Percentiles rank a stretch among this genome's conserved stretches.
phyloP scores from a whole-genome alignment of 1,139 yeast genomes.

The Kodamaea plutei region DNA sequence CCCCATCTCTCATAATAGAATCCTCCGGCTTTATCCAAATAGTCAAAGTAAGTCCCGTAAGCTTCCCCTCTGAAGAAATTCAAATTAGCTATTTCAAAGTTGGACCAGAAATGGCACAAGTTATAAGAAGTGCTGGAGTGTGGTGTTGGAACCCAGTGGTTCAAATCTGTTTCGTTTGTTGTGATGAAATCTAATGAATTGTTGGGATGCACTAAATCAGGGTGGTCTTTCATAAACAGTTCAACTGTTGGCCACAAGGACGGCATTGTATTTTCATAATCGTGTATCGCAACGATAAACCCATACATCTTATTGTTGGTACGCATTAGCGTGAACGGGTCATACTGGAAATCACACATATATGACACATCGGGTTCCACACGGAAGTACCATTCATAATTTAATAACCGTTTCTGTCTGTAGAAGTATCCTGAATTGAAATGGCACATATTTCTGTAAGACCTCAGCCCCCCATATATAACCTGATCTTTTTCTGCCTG shows the following conservation, averaged over 20 bases:
- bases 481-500: constrained; percentile 23
- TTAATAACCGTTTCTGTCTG: constrained; percentile 33
- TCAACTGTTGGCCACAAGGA: constrained; percentile 77
- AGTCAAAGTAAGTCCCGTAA: constrained; percentile 65
- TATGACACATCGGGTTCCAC: constrained; percentile 48
- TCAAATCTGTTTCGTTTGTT: constrained; percentile 46
- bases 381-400: constrained; percentile 44
- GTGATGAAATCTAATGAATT: constrained; percentile 69
- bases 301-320: constrained; percentile 38
- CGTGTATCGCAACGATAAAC: constrained; percentile 41
- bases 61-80: constrained; percentile 73
- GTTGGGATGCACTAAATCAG: constrained; percentile 62
- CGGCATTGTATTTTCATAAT: constrained; percentile 51
- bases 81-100: constrained; percentile 82
- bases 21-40: constrained; percentile 71
- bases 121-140: constrained; percentile 58
- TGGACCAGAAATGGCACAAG: constrained; percentile 93
- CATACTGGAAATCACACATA: constrained; percentile 47
- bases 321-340: constrained; percentile 38
- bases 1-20: constrained; percentile 96
- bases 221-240: constrained; percentile 55
- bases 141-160: constrained; percentile 16
- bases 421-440: constrained; percentile 46
- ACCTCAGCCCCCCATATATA: constrained; percentile 38
- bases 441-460: constrained; percentile 49